These are phyloP conservation scores for Phyllosticta citribraziliensis DNA, from an alignment of 2,329 filamentous ascomycete genomes.

Conservation along the genomic window DNA sequence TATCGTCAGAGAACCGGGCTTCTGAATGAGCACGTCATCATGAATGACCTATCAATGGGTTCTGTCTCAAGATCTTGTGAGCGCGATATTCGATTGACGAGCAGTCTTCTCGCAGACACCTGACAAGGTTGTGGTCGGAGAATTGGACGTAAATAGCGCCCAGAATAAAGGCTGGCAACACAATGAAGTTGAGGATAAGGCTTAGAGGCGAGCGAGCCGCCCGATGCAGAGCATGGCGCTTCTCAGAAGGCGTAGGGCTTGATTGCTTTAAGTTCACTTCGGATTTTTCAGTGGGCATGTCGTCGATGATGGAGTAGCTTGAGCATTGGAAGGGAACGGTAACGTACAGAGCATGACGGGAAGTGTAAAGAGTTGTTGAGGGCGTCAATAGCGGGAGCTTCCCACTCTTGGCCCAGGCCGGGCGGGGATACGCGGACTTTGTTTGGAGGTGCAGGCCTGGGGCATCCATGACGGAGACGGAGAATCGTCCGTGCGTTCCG, in stretches of 20 bases:
- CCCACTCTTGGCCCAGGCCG: not conserved
- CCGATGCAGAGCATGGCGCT: constrained; percentile 1
- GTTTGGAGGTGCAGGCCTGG: not conserved
- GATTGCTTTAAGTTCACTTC: not conserved
- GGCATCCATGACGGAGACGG: not conserved
- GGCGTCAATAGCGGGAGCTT: not conserved
- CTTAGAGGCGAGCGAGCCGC: constrained; percentile 2
- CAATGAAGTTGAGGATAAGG: constrained; percentile 7
- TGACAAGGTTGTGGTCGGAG: not conserved
- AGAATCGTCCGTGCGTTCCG: not conserved
- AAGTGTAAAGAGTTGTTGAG: not conserved
- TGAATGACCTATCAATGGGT: constrained; percentile 31
- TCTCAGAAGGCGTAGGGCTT: not conserved
- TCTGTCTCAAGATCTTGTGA: constrained; percentile 25
- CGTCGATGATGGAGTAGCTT: not conserved
- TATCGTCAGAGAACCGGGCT: constrained; percentile 13
- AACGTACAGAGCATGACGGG: not conserved
- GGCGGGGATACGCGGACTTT: not conserved
- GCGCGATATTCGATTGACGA: constrained; percentile 22
- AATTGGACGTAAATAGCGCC: not conserved
- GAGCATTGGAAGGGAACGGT: not conserved
- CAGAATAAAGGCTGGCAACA: constrained; percentile 5
- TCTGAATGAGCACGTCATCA: not conserved
- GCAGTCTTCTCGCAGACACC: constrained; percentile 2
- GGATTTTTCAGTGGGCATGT: not conserved